Evolutionary conservation across 2,329 filamentous ascomycete genomes (phyloP), one percentile per base, ranked within the genome.

Genomic region (Fusarium tuaranense): DNA sequence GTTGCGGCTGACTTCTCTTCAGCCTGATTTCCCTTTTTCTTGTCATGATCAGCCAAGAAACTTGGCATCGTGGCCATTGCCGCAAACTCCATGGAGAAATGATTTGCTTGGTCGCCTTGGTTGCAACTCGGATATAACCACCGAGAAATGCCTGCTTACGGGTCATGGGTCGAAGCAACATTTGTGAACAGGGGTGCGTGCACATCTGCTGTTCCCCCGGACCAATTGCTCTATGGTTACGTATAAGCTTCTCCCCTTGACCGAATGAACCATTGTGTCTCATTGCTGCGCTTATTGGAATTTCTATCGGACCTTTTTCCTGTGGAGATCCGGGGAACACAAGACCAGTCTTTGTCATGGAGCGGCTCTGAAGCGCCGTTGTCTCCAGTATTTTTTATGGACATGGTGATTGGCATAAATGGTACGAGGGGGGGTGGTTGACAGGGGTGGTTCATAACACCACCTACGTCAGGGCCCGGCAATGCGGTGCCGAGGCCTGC

Each of bases 391-490:
- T 55, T 48, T 27, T 18, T 53, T 4, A 55, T 27, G 48, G 27
- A 12, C 27, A 55, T 55, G 2, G 18, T 59, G 41, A 48, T 68
- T 65, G 63, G 25, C 68, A 68, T 61, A 18, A 38, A 36, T 32
- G 27, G 27, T 22, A 59, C 57, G 30, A 73, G 51, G 51, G 38
- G 20, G 38, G 32, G 9, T 25, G 16, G 32, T 34, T 34, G 32
- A 34, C 32, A 34, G 32, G 32, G 32, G 32, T 34, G 32, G 32
- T 13, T 34, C 18, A 53, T 73, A 55, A 53, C 68, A 71, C 71
- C 71, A 73, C 44, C 39, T 41, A 66, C 63, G 63, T 66, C 63
- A 66, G 32, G 48, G 36, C 34, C 36, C 59, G 59, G 68, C 44
- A 71, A 34, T 18, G 8, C 27, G 38, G 16, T 58, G 32, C 58